Conservation (phyloP, 495 filamentous ascomycete genomes). For the Lepraria neglecta region DNA sequence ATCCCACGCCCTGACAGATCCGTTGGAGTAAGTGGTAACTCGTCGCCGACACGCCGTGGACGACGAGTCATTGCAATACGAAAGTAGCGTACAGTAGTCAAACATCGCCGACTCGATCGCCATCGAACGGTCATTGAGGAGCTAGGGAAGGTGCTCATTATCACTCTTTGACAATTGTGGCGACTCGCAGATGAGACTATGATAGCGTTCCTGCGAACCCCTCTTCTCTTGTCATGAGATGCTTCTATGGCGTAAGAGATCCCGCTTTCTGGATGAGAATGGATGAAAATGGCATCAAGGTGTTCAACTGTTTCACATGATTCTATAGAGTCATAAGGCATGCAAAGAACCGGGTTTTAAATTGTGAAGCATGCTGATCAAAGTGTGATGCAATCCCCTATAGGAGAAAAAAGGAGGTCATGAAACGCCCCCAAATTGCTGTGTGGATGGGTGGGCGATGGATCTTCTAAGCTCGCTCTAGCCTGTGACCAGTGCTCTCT, state of each 20-base stretch:
- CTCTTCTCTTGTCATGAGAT: conserved; percentile 18
- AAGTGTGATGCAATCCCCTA: conserved; percentile 1
- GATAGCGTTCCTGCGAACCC: conserved; percentile 19
- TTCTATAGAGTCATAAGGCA: neutral
- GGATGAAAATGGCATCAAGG: neutral
- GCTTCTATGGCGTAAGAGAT: neutral
- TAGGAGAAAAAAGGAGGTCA: conserved; percentile 2
- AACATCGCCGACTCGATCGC: neutral
- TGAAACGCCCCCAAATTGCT: conserved; percentile 4
- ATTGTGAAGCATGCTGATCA: neutral
- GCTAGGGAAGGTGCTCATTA: conserved; percentile 4
- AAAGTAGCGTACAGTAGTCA: conserved; percentile 4
- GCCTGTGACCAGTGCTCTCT: conserved; percentile 2
- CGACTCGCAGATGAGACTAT: conserved; percentile 15
- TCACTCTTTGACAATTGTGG: neutral
- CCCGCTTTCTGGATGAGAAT: neutral
- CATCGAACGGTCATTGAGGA: neutral
- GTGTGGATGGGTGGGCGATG: neutral
- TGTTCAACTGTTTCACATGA: neutral
- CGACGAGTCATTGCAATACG: neutral
- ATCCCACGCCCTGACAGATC: conserved; percentile 17
- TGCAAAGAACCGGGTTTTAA: neutral
- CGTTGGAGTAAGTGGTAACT: neutral
- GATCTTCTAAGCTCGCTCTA: neutral
- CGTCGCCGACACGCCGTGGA: neutral